These are phyloP conservation scores for Euphorbia pulcherrima DNA, from an alignment of 345 rosid genomes.

Conservation along the genomic window DNA sequence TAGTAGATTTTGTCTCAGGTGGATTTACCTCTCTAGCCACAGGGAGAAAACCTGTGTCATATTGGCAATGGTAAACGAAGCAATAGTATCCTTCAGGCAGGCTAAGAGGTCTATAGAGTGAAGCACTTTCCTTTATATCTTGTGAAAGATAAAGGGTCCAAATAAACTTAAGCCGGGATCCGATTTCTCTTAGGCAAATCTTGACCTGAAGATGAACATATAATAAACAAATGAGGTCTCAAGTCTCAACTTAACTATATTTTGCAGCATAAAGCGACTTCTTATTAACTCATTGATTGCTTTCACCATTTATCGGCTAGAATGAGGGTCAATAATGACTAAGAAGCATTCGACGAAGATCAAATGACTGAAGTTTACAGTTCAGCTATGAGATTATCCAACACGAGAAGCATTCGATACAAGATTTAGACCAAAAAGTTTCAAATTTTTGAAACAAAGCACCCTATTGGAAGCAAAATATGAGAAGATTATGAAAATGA, in stretches of 20 bases:
- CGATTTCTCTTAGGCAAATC: slow-evolving; percentile 71
- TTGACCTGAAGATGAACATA: slow-evolving; percentile 38
- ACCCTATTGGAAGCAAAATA: neutral
- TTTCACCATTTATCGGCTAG: neutral
- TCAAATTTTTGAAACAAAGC: neutral
- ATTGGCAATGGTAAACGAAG: slow-evolving; percentile 81
- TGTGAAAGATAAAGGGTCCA: slow-evolving; percentile 50
- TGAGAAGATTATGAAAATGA: neutral
- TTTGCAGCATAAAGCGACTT: neutral
- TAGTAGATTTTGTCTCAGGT: slow-evolving; percentile 15
- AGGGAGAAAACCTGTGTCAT: slow-evolving; percentile 58
- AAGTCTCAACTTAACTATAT: neutral
- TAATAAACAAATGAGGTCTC: neutral
- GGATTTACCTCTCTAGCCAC: slow-evolving; percentile 49
- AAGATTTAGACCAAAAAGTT: neutral
- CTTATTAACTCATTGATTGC: neutral
- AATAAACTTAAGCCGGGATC: slow-evolving; percentile 51
- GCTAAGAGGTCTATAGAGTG: slow-evolving; percentile 59
- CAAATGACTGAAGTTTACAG: too few relatives aligned
- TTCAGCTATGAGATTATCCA: too few relatives aligned
- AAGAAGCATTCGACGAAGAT: too few relatives aligned
- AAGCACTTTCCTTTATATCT: slow-evolving; percentile 41
- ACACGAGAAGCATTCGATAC: neutral
- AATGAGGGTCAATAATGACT: too few relatives aligned
- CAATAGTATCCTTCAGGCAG: slow-evolving; percentile 59